These are phyloP conservation scores for Elaphomyces granulatus DNA, from an alignment of 495 filamentous ascomycete species.

Conservation along the genomic window DNA sequence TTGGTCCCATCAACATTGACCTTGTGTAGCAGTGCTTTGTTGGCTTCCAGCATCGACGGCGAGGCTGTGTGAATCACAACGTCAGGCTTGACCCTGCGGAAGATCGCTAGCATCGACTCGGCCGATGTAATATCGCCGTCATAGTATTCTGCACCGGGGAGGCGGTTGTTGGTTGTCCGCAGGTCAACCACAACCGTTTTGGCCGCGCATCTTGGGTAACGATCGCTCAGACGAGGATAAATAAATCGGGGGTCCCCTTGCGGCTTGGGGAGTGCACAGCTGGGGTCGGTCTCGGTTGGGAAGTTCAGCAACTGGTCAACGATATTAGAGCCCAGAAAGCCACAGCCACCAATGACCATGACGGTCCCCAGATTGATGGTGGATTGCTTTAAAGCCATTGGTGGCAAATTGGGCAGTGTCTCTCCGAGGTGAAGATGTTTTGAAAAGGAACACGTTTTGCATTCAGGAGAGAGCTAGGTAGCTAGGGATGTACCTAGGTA, in stretches of 20 bases:
- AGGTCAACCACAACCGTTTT: constrained; percentile 78
- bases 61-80: constrained; percentile 94
- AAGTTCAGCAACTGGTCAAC: constrained; percentile 41
- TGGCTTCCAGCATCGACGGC: constrained; percentile 41
- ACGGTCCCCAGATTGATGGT: constrained; percentile 33
- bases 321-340: constrained; percentile 45
- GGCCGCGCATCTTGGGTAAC: constrained; percentile 32
- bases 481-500: no score
- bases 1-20: constrained; percentile 90
- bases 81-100: constrained; percentile 60
- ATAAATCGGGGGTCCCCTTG: constrained; percentile 28
- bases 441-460: not conserved
- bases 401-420: no score
- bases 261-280: constrained; percentile 26
- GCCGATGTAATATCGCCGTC: constrained; percentile 76
- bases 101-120: constrained; percentile 46
- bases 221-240: constrained; percentile 23
- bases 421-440: not conserved
- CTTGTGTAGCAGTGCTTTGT: constrained; percentile 36
- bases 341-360: constrained; percentile 42
- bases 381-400: constrained; percentile 24
- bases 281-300: constrained; percentile 34
- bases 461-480: no score
- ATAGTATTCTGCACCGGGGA: constrained; percentile 61
- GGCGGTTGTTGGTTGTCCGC: constrained; percentile 57